Evolutionary conservation across 192 early-diverging fungal genomes (phyloP).

Genomic region (Coemansia sp.): DNA sequence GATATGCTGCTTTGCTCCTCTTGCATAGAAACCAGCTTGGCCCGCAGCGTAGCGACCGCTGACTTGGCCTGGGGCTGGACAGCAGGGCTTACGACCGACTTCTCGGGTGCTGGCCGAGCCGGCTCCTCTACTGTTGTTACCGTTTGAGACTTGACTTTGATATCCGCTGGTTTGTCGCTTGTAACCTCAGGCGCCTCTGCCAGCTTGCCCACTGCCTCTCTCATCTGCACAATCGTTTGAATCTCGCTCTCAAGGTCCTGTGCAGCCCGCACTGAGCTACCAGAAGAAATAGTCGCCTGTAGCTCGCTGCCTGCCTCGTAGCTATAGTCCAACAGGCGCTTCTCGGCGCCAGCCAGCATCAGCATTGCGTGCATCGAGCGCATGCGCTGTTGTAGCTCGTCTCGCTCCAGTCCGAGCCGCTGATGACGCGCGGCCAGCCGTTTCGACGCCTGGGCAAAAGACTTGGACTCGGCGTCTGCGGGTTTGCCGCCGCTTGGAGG

Average conservation of each 20-base stretch:
- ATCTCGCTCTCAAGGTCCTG: constrained; percentile 5
- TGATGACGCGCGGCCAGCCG: background rate
- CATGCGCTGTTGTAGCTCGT: constrained; percentile 2
- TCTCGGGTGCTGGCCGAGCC: background rate
- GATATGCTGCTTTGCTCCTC: constrained; percentile 17
- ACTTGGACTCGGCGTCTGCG: background rate
- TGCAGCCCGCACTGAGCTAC: background rate
- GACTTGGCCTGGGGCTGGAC: background rate
- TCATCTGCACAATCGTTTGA: constrained; percentile 1
- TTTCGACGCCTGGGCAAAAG: constrained; percentile 1
- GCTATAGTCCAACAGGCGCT: background rate
- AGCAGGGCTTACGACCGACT: background rate
- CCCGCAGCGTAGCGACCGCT: constrained; percentile 1
- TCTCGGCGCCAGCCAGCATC: constrained; percentile 17
- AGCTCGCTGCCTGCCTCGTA: background rate
- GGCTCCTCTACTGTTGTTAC: background rate
- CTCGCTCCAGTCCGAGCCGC: background rate
- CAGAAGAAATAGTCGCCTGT: background rate
- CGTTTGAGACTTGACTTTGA: background rate
- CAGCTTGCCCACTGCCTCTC: background rate
- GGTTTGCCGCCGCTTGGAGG: background rate
- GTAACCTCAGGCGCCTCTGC: background rate
- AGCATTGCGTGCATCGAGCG: constrained; percentile 14
- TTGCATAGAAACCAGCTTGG: constrained; percentile 31
- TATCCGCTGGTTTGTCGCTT: background rate